Evolutionary conservation across 345 rosid species (phyloP).

Genomic region (Brassica carinata): DNA sequence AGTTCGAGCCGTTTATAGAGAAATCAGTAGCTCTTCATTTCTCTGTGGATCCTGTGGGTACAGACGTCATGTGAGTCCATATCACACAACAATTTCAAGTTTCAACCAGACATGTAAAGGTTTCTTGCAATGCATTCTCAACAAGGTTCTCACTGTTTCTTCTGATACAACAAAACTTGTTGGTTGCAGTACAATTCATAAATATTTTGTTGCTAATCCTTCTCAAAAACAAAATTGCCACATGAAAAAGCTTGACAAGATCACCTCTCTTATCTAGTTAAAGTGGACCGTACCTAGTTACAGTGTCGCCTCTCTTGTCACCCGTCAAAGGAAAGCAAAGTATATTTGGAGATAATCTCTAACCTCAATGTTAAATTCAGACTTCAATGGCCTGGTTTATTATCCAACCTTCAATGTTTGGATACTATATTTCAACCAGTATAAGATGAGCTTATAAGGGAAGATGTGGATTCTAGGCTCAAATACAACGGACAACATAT

Average conservation of each 20-base stretch:
- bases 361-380: not conserved
- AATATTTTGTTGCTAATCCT: not conserved
- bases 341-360: not conserved
- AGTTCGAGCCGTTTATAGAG: constrained; percentile 53
- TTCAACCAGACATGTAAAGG: constrained; percentile 10
- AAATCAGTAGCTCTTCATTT: constrained; percentile 56
- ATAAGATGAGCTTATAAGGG: not conserved
- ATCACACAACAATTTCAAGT: constrained; percentile 5
- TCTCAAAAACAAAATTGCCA: not conserved
- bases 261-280: not conserved
- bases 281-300: not conserved
- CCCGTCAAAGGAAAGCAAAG: not conserved
- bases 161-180: constrained; percentile 1
- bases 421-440: not conserved
- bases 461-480: not conserved
- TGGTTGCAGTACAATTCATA: not conserved
- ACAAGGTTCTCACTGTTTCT: constrained; percentile 4
- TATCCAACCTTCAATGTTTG: not conserved
- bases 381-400: not conserved
- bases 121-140: not conserved
- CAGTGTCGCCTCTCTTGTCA: not conserved
- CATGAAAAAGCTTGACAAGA: not conserved
- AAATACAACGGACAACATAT: not conserved
- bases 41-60: constrained; percentile 81
- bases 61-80: constrained; percentile 68